Conservation (phyloP, 106 monocot genomes). For the Triglochin maritima region DNA sequence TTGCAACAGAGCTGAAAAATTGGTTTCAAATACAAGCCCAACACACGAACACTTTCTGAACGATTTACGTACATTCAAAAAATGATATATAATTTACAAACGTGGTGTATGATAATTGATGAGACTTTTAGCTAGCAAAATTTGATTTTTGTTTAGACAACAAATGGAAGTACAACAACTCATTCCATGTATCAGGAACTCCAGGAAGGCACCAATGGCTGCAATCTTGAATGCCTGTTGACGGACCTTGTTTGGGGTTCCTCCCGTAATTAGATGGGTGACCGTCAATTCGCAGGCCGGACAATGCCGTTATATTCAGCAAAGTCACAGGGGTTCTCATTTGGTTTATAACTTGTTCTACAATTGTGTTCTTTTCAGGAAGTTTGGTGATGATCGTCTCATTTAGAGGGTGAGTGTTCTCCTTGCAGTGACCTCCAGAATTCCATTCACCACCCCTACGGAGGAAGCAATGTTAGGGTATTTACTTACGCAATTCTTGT, state of each 20-base stretch:
- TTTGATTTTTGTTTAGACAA: constrained; percentile 15
- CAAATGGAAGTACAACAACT: constrained; percentile 55
- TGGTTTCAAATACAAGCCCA: no score
- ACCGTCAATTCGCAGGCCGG: constrained; percentile 73
- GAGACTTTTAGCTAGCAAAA: constrained; percentile 4
- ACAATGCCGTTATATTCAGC: constrained; percentile 62
- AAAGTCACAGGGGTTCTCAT: constrained; percentile 75
- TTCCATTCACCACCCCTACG: constrained; percentile 91
- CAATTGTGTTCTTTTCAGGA: constrained; percentile 43
- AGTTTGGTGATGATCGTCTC: constrained; percentile 6
- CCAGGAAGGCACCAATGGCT: constrained; percentile 99
- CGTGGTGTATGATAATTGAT: no score
- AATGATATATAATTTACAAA: no score
- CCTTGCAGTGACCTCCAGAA: constrained; percentile 82
- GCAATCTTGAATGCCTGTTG: constrained; percentile 44
- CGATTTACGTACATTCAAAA: no score
- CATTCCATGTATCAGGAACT: constrained; percentile 90
- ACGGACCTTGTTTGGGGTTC: constrained; percentile 8
- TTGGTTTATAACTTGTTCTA: constrained; percentile 48
- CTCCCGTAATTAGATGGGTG: constrained; percentile 75
- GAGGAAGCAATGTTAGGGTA: background rate
- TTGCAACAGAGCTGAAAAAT: no score
- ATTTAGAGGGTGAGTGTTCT: constrained; percentile 45
- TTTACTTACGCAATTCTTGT: no score
- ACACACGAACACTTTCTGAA: no score